Evolutionary conservation across 805 yeast genomes (phyloP).

Genomic region (Candida wancherniae): DNA sequence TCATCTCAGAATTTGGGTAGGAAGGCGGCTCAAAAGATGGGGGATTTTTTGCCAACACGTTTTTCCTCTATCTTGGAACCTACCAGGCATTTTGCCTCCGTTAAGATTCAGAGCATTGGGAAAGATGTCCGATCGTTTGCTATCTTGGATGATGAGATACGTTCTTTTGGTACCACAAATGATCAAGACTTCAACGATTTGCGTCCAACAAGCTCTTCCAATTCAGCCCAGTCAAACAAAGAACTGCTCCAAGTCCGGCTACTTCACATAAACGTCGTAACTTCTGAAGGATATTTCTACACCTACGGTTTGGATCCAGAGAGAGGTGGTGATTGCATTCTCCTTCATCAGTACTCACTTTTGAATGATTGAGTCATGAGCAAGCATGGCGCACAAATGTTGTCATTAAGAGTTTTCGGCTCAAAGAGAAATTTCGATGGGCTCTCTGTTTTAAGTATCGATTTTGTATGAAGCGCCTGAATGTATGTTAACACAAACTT

Average conservation of each 20-base stretch:
- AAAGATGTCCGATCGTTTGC: constrained; percentile 41
- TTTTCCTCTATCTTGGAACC: constrained; percentile 84
- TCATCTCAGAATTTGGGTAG: constrained; percentile 76
- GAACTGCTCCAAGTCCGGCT: constrained; percentile 23
- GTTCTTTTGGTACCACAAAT: no score
- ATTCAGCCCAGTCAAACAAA: constrained; percentile 2
- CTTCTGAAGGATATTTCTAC: constrained; percentile 75
- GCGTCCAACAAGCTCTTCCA: no score
- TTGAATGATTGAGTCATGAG: constrained; percentile 20
- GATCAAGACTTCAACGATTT: no score
- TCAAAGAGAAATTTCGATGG: no score
- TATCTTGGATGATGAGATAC: constrained; percentile 39
- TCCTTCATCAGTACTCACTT: constrained; percentile 66
- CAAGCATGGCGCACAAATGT: no score
- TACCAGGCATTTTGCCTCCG: constrained; percentile 83
- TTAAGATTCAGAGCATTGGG: constrained; percentile 52
- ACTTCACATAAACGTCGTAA: constrained; percentile 62
- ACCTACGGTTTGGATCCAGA: constrained; percentile 80
- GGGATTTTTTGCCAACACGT: constrained; percentile 77
- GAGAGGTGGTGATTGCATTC: constrained; percentile 88
- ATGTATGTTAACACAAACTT: no score
- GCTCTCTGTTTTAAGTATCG: no score
- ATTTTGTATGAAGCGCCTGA: no score
- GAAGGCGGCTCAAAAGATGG: constrained; percentile 82
- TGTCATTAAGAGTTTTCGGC: no score